Base-by-base conservation (phyloP, 495 filamentous ascomycete genomes). In the Pyrenopolyporus hunteri region DNA sequence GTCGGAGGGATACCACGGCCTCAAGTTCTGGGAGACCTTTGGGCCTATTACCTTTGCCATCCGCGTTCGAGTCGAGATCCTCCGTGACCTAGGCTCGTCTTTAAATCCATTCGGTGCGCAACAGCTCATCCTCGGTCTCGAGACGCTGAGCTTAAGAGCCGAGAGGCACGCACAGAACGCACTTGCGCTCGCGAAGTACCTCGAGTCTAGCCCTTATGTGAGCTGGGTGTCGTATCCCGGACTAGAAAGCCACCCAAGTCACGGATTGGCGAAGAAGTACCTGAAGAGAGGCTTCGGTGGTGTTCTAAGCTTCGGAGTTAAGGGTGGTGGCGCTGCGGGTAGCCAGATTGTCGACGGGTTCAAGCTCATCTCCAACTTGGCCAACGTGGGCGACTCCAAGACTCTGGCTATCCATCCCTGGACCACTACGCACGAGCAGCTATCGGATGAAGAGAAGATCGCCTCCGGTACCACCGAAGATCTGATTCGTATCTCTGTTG, bases 21-120 rank as follows among this genome's bases (percentile, higher is more conserved):
- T 98, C 52, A 95, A 93, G 71, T 97, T 98, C 83, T 97, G 88
- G 88, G 95, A 98, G 66, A 94, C 92, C 0, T 98, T 97, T 64
- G 95, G 95, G 2, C 74, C 85, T 19, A 85, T 94, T 65, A 84
- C 91, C 14, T 98, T 89, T 67, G 88, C 88, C 36, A 91, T 97
- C 67, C 85, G 90, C 4, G 84, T 89, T 17, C 86, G 91, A 14
- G 78, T 80, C 33, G 79, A 98, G 80, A 87, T 97, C 54, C 83
- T 97, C 47, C 86, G 95, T 64, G 94, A 98, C 73, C 73, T 98
- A 1, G 94, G 94, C 25, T 79, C 88, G 2, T 81, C 86, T 29
- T 73, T 98, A 60, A 98, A 96, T 77, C 92, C 94, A 0, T 98
- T 98, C 72, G 94, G 81, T 6, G 94, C 94, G n/a, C 92, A 96